Conservation (phyloP, 441 rosid genomes). For the Croton laevigatus region DNA sequence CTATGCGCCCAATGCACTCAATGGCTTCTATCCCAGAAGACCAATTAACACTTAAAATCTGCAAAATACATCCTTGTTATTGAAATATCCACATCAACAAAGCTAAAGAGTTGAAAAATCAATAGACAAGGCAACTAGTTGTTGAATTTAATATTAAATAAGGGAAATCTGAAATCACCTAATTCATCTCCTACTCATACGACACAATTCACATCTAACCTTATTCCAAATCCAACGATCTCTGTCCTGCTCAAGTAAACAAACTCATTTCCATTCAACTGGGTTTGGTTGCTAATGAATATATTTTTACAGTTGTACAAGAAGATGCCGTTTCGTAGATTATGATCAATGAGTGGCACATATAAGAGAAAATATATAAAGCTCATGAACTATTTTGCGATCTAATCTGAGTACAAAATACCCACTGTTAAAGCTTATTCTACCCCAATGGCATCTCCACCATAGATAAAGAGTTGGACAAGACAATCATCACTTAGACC, state of each 20-base stretch:
- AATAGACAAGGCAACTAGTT: neutral
- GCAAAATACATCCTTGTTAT: conserved; percentile 26
- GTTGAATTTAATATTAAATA: neutral
- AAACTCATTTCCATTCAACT: neutral
- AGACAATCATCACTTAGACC: conserved; percentile 39
- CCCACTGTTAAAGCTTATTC: conserved; percentile 62
- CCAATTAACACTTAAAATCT: conserved; percentile 64
- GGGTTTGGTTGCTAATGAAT: neutral
- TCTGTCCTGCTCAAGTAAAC: no score
- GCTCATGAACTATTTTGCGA: neutral
- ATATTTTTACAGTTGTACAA: neutral
- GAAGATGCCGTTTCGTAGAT: neutral
- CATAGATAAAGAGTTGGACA: conserved; percentile 61
- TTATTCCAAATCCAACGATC: neutral
- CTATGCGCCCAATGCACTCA: conserved; percentile 45
- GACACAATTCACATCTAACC: neutral
- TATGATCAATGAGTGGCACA: neutral
- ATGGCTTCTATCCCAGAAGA: conserved; percentile 43
- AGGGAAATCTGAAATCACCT: no score
- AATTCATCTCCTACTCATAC: neutral
- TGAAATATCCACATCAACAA: conserved; percentile 6
- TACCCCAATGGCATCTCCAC: conserved; percentile 71
- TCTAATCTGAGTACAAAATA: conserved; percentile 7
- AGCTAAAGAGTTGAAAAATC: neutral
- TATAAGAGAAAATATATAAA: neutral